A percentile compares a stretch with the other conserved stretches of the same genome.
phyloP scores from a whole-genome alignment of 208 protist genomes.

The Leishmania lainsoni region DNA sequence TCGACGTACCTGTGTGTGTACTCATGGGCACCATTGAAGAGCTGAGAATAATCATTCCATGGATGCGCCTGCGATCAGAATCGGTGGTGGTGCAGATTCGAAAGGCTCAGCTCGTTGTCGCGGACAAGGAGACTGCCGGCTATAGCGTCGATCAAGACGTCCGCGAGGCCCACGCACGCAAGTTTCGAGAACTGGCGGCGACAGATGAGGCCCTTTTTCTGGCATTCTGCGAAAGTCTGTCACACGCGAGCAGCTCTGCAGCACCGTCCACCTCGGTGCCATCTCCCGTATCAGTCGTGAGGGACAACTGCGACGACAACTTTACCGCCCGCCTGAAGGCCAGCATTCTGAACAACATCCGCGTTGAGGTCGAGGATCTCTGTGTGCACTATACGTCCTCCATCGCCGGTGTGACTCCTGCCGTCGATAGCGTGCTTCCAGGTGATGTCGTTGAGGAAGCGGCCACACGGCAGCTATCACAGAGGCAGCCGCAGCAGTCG shows the following conservation, averaged over 20 bases:
- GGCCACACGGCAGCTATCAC: neutral
- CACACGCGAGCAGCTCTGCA: conserved; percentile 1
- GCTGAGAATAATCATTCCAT: conserved; percentile 74
- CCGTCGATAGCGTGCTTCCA: neutral
- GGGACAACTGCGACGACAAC: conserved; percentile 40
- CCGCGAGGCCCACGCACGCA: conserved; percentile 47
- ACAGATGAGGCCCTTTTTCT: conserved; percentile 49
- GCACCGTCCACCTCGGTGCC: neutral
- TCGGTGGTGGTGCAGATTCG: conserved; percentile 65
- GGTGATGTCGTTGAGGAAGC: neutral
- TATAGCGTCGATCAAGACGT: conserved; percentile 57
- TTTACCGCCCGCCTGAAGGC: conserved; percentile 80
- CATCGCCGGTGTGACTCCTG: neutral
- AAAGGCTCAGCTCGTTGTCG: conserved; percentile 53
- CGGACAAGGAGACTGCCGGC: conserved; percentile 52
- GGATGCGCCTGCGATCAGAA: conserved; percentile 74
- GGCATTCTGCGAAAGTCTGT: conserved; percentile 26
- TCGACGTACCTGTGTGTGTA: conserved; percentile 66
- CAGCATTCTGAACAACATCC: conserved; percentile 80
- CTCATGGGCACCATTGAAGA: conserved; percentile 68
- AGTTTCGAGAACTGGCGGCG: conserved; percentile 45
- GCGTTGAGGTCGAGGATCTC: conserved; percentile 58
- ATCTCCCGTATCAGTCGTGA: neutral
- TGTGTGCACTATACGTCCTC: conserved; percentile 50
- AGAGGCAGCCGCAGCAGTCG: neutral